Base-by-base conservation (phyloP, 306 rosid species). In the Morella rubra region DNA sequence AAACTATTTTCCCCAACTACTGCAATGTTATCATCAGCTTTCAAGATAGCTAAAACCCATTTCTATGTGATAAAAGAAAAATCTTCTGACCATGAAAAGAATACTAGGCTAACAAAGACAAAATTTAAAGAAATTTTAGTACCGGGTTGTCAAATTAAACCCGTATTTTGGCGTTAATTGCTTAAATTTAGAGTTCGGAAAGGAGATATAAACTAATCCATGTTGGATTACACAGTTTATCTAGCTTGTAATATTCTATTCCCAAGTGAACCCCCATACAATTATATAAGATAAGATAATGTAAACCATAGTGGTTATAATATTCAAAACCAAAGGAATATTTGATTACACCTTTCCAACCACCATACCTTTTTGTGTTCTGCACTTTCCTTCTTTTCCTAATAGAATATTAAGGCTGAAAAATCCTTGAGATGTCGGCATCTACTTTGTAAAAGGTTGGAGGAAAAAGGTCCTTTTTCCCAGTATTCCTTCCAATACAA, bases 401-500 rank as follows among this genome's bases (percentile, higher is more conserved):
- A 70, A 69, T 81, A 77, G 76, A 83, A 53, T 79, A 85, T 56
- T 78, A 40, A 15, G 77, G 78, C 68, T 69, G 72, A 51, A 40
- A 78, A 82, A 84, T 68, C 71, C 85, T 80, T 85, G 69, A 84
- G 68, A 72, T 86, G 87, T 84, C 90, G 86, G 90, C 91, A 88
- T 88, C 89, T 79, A 79, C 91, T 86, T 85, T 85, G 42, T 40
- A 82, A 22, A 86, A 79, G 85, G 89, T 19, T 7, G 56, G 66
- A 68, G 66, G 80, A 58, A 49, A 87, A 87, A 76, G 89, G 75
- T 70, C 55, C 73, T 79, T 80, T 32, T 71, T 79, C 83, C 69
- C 82, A 76, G 78, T 76, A 69, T 86, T 89, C 80, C 94, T 91
- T 89, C 82, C 81, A 71, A 77, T 81, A 83, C 89, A 86, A 85